Evolutionary conservation across 2,329 filamentous ascomycete genomes (phyloP), one percentile per base, ranked within the genome.

Genomic region (Aureobasidium sp.): DNA sequence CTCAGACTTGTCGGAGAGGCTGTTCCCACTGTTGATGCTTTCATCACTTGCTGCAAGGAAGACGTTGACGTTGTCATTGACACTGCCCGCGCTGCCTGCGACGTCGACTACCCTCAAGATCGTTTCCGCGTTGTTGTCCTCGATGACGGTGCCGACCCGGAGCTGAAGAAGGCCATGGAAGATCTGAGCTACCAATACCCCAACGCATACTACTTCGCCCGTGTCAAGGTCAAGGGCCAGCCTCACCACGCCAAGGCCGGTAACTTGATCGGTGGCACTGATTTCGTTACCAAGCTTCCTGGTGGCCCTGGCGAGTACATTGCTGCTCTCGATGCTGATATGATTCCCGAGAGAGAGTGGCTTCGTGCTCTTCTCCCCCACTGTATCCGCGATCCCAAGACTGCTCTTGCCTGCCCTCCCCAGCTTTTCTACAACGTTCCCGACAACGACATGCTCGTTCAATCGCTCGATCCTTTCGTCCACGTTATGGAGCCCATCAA

Each of bases 311-410:
- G 64, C 29, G 65, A 66, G 11, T 68, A 65, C 63, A 82, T 87
- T 69, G 84, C 84, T n/a, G 82, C 82, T 42, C 74, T 88, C 37
- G 85, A 88, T 68, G 85, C 84, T 22, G 85, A 88, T 69, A 87
- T 88, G 85, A 87, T 87, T 70, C 82, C 84, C 7, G 82, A 86
- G 70, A 76, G 75, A 57, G 74, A 82, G 51, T 87, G 84, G 83
- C 76, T 87, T 17, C 81, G 84, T 42, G 80, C 82, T 31, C 69
- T 84, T 17, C 71, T 86, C n/a, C 82, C 84, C 61, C 84, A 87
- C 68, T 70, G 86, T 61, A 67, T 86, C 11, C 48, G 63, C 63
- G 82, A 86, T 67, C 75, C 78, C 45, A 82, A 81, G 70, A 77
- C 84, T 75, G 82, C 81, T 53, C 76, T 85, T 53, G 82, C 80